These are phyloP conservation scores for Fusarium sp. DNA, from an alignment of 2,329 filamentous ascomycete genomes.

Conservation along the genomic window DNA sequence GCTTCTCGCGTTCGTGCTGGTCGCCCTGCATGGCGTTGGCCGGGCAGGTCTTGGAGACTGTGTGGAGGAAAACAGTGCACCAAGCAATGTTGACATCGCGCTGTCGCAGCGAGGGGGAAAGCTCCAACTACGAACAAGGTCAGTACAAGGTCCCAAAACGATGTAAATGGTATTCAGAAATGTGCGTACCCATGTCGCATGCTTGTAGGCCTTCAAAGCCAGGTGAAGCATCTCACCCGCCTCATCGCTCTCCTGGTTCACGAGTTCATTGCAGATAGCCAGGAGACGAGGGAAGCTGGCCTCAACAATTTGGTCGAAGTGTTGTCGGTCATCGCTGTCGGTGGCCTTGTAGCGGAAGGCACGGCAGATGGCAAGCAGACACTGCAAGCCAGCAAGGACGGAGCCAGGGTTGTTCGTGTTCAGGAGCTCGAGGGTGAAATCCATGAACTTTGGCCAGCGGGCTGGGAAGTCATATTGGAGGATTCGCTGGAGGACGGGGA, in stretches of 20 bases:
- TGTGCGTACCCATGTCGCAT: constrained; percentile 85
- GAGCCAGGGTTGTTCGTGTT: constrained; percentile 87
- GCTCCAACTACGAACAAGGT: constrained; percentile 77
- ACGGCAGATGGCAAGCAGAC: constrained; percentile 92
- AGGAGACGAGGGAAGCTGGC: constrained; percentile 90
- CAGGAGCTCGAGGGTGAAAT: constrained; percentile 89
- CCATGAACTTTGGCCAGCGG: constrained; percentile 94
- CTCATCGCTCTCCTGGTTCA: constrained; percentile 92
- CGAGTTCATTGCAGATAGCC: constrained; percentile 86
- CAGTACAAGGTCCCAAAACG: constrained; percentile 11
- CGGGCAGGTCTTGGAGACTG: constrained; percentile 87
- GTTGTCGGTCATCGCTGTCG: constrained; percentile 79
- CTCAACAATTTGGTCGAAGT: constrained; percentile 96
- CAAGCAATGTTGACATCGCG: constrained; percentile 90
- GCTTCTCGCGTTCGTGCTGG: constrained; percentile 86
- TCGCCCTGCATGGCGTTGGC: constrained; percentile 86
- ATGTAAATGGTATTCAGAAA: constrained; percentile 12
- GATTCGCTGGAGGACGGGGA: constrained; percentile 95
- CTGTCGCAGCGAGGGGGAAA: constrained; percentile 81
- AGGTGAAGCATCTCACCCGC: constrained; percentile 97
- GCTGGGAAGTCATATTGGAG: constrained; percentile 95
- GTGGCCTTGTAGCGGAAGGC: constrained; percentile 93
- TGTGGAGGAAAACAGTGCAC: constrained; percentile 94
- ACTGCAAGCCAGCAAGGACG: constrained; percentile 94
- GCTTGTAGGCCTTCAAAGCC: constrained; percentile 96